These are phyloP conservation scores for Ceratocystis harringtonii DNA, from an alignment of 2,329 filamentous ascomycete genomes.

Conservation along the genomic window DNA sequence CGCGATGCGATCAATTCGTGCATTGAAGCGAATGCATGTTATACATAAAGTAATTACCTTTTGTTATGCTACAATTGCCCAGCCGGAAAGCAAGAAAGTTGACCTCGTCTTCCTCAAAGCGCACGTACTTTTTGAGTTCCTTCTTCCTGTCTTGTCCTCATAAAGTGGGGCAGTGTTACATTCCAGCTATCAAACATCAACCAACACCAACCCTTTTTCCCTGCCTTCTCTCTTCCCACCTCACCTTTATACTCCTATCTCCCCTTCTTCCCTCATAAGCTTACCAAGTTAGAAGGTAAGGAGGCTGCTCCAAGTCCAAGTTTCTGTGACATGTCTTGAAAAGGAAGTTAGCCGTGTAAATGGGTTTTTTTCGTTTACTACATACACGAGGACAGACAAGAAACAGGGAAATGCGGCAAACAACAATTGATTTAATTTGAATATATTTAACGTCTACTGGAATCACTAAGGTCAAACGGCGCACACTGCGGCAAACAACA, in stretches of 20 bases:
- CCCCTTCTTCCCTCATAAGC: not conserved
- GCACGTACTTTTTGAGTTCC: not conserved
- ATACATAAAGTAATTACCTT: not conserved
- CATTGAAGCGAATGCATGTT: not conserved
- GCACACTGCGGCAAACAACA: no score
- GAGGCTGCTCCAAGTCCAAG: not conserved
- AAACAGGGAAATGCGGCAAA: no score
- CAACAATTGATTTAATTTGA: no score
- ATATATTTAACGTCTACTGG: no score
- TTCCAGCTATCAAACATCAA: not conserved
- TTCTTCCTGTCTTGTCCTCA: not conserved
- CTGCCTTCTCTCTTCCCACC: not conserved
- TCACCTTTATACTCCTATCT: not conserved
- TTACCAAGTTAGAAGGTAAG: not conserved
- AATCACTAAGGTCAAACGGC: no score
- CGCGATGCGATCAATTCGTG: not conserved
- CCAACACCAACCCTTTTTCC: not conserved
- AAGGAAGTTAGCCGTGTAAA: not conserved
- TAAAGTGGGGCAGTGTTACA: not conserved
- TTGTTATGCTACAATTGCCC: not conserved
- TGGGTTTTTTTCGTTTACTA: not conserved
- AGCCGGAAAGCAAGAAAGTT: not conserved
- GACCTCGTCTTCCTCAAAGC: not conserved
- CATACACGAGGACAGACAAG: no score
- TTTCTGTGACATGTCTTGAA: not conserved